Percentiles rank a stretch among this genome's conserved stretches.
phyloP scores from a whole-genome alignment of 1,139 yeast genomes.

The Nakaseomyces nivariensis region DNA sequence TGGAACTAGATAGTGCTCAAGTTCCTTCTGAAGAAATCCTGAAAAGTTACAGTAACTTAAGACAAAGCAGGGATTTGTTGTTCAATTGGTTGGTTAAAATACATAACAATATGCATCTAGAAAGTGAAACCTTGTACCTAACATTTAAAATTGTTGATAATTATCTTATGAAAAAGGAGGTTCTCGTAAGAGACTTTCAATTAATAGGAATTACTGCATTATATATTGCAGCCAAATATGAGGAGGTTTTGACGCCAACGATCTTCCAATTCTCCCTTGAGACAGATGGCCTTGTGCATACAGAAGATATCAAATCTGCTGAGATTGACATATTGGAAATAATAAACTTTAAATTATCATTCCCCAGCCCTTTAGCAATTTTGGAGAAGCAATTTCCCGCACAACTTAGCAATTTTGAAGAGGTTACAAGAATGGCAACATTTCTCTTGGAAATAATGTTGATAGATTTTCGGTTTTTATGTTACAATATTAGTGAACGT shows the following conservation, averaged over 20 bases:
- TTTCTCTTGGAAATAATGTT: not conserved
- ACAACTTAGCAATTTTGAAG: not conserved
- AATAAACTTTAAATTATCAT: not conserved
- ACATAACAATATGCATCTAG: not conserved
- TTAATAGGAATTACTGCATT: not conserved
- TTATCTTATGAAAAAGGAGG: not conserved
- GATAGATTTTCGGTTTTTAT: not conserved
- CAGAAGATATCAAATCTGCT: not conserved
- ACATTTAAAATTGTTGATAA: not conserved
- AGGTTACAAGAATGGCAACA: not conserved
- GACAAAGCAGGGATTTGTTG: not conserved
- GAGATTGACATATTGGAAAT: slow-evolving; percentile 1
- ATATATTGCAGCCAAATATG: slow-evolving; percentile 1
- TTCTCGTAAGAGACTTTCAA: not conserved
- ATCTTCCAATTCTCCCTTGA: slow-evolving; percentile 1
- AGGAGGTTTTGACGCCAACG: not conserved
- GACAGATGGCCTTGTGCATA: not conserved
- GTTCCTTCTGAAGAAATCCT: not conserved
- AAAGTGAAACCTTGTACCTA: not conserved
- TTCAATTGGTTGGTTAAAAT: not conserved
- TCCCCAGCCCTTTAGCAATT: not conserved
- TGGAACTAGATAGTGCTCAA: not conserved
- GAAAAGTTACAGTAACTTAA: not conserved
- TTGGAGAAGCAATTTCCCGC: not conserved
- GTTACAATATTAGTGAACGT: not conserved